phyloP scores from a whole-genome alignment of 495 filamentous ascomycete species.

The Mytilinidion resinicola region DNA sequence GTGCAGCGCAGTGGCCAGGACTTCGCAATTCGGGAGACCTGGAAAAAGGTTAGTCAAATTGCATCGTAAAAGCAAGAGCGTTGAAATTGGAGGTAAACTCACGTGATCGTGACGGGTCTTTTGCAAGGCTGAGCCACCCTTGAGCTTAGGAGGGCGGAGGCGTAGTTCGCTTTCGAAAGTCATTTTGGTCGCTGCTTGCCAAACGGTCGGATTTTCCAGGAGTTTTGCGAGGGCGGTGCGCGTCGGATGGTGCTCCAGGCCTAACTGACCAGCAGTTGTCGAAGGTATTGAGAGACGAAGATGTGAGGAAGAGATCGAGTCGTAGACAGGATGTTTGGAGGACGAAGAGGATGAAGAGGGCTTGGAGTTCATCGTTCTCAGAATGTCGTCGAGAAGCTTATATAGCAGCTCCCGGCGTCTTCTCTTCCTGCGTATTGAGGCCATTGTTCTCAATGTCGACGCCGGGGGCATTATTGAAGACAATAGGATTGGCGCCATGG shows the following conservation, averaged over 20 bases:
- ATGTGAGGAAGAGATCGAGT: not conserved
- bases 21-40: not conserved
- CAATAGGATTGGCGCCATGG: not conserved
- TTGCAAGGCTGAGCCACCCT: not conserved
- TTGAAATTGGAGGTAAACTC: not conserved
- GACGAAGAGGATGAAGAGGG: not conserved
- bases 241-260: not conserved
- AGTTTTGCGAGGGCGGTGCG: not conserved
- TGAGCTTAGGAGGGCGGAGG: not conserved
- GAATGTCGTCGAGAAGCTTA: not conserved
- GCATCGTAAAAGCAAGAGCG: too few relatives aligned
- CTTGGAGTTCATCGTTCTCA: not conserved
- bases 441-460: not conserved
- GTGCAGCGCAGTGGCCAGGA: not conserved
- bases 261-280: not conserved
- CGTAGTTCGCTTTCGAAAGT: not conserved
- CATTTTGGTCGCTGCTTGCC: not conserved
- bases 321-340: not conserved
- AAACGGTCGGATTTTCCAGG: not conserved
- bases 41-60: not conserved
- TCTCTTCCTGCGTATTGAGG: not conserved
- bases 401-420: not conserved
- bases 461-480: not conserved
- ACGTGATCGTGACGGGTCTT: not conserved
- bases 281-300: not conserved